phyloP scores from a whole-genome alignment of 2,329 filamentous ascomycete genomes.

The Apiospora hydei region DNA sequence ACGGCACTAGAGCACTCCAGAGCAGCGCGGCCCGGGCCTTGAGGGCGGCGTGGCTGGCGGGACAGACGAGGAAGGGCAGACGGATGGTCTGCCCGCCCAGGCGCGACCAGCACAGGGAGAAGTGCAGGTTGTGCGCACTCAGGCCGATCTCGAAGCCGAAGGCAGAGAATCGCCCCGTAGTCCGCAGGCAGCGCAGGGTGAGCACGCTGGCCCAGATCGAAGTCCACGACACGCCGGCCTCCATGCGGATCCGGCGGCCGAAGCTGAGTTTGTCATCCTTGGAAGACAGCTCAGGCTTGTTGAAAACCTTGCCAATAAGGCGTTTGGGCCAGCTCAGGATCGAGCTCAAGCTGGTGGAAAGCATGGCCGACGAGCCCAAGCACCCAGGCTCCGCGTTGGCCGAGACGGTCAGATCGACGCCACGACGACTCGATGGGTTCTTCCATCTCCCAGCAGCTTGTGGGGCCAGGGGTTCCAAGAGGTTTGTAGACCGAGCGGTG shows the following conservation, averaged over 20 bases:
- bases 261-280: background rate
- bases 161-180: conserved; percentile 49
- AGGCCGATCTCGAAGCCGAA: conserved; percentile 54
- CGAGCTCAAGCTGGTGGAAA: background rate
- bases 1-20: conserved; percentile 49
- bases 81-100: conserved; percentile 52
- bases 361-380: conserved; percentile 35
- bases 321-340: background rate
- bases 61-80: conserved; percentile 51
- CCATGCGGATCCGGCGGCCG: conserved; percentile 44
- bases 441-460: conserved; percentile 41
- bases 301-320: background rate
- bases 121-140: conserved; percentile 49
- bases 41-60: conserved; percentile 36
- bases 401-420: conserved; percentile 50
- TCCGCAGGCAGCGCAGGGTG: conserved; percentile 53
- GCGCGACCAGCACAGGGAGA: conserved; percentile 57
- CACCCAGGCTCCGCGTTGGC: conserved; percentile 35
- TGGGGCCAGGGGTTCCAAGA: conserved; percentile 30
- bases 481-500: background rate
- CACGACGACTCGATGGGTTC: background rate
- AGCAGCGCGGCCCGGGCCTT: conserved; percentile 41
- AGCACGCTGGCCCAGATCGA: conserved; percentile 47
- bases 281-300: background rate
- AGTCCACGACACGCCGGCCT: conserved; percentile 51